Evolutionary conservation across 257 asterid genomes (phyloP).

Genomic region (Solanum ossicruentum): DNA sequence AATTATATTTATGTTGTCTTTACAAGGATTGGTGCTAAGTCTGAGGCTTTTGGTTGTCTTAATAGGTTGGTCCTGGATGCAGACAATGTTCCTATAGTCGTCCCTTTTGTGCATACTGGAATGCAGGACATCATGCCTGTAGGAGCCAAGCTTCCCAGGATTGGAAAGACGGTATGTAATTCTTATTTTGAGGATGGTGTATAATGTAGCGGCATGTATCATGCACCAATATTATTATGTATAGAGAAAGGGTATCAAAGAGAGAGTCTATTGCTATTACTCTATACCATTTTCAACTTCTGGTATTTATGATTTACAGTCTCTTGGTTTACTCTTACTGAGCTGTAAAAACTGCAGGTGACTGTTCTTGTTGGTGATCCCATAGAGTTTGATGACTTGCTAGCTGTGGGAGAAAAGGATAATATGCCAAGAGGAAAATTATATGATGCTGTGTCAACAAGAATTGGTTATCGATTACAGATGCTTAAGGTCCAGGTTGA

Average conservation of each 20-base stretch:
- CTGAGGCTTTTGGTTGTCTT: background rate
- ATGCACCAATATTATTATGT: background rate
- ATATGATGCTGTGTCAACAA: constrained; percentile 57
- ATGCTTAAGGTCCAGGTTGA: constrained; percentile 64
- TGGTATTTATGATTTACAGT: background rate
- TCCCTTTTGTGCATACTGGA: constrained; percentile 87
- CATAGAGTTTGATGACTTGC: constrained; percentile 56
- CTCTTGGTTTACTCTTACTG: background rate
- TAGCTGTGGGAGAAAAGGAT: constrained; percentile 20
- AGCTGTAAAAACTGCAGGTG: constrained; percentile 37
- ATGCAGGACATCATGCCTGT: constrained; percentile 92
- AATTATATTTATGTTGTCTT: background rate
- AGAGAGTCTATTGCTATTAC: background rate
- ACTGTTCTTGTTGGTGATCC: constrained; percentile 91
- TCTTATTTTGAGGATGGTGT: background rate
- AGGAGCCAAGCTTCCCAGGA: constrained; percentile 80
- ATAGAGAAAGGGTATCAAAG: background rate
- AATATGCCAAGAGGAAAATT: constrained; percentile 47
- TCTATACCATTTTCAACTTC: background rate
- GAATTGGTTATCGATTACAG: constrained; percentile 50
- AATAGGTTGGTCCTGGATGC: constrained; percentile 76
- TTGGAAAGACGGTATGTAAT: constrained; percentile 61
- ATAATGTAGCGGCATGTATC: background rate
- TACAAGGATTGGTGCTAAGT: background rate
- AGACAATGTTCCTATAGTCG: constrained; percentile 57